Evolutionary conservation across 2,329 filamentous ascomycete species (phyloP).

Genomic region (Cladophialophora carrionii): DNA sequence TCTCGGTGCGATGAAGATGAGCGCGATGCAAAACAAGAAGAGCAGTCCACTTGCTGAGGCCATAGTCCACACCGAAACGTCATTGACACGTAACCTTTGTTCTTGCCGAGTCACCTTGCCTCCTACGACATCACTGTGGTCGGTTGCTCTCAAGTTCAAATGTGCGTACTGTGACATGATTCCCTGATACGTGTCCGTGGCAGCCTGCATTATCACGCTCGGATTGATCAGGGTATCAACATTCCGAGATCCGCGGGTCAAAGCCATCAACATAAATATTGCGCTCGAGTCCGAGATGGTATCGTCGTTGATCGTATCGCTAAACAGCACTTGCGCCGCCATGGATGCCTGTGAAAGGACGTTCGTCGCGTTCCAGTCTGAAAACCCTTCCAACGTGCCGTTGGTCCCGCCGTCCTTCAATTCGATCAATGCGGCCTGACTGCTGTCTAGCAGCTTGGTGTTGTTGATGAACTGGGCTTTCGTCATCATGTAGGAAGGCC

Average conservation of each 20-base stretch:
- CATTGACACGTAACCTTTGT: constrained; percentile 32
- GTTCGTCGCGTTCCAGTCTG: constrained; percentile 34
- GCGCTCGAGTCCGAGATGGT: constrained; percentile 25
- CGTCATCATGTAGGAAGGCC: constrained; percentile 33
- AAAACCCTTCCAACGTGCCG: constrained; percentile 40
- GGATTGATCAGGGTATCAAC: constrained; percentile 32
- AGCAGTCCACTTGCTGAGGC: constrained; percentile 31
- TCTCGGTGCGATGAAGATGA: constrained; percentile 35
- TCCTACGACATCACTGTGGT: constrained; percentile 21
- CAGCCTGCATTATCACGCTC: constrained; percentile 31
- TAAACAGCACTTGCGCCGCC: constrained; percentile 32
- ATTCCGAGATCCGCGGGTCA: constrained; percentile 26
- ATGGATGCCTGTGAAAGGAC: constrained; percentile 29
- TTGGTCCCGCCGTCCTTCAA: constrained; percentile 39
- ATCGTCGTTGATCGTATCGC: constrained; percentile 24
- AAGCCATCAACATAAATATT: constrained; percentile 35
- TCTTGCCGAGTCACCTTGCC: constrained; percentile 24
- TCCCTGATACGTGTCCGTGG: constrained; percentile 33
- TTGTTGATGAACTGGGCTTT: constrained; percentile 35
- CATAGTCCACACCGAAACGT: constrained; percentile 35
- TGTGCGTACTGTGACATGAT: constrained; percentile 37
- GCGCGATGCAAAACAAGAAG: constrained; percentile 28
- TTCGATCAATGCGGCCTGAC: constrained; percentile 25
- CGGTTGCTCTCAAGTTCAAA: constrained; percentile 25
- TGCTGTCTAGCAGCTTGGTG: constrained; percentile 25